A percentile compares a stretch with the other conserved stretches of the same genome.
These are phyloP conservation scores for Trichoderma aggressivum DNA, from an alignment of 2,329 filamentous ascomycete genomes.

Conservation along the genomic window DNA sequence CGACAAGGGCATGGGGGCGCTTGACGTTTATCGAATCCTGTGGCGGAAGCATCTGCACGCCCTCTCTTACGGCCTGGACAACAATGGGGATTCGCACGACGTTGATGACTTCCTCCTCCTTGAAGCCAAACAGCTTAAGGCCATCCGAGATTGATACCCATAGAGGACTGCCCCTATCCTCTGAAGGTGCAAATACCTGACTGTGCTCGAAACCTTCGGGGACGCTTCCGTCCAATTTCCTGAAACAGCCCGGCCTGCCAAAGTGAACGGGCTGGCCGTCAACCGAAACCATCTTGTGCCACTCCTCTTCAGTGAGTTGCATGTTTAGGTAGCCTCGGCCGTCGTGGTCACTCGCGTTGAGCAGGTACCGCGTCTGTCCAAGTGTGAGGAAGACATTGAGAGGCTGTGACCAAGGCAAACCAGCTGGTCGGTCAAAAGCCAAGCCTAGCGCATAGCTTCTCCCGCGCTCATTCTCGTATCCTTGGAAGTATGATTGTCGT, in stretches of 20 bases:
- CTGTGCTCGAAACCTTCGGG: constrained; percentile 31
- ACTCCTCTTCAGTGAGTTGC: constrained; percentile 37
- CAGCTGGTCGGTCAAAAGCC: constrained; percentile 33
- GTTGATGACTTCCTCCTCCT: constrained; percentile 35
- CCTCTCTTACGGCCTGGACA: constrained; percentile 34
- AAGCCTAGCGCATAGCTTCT: constrained; percentile 35
- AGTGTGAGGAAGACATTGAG: constrained; percentile 37
- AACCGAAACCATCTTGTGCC: constrained; percentile 33
- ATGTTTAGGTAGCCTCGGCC: constrained; percentile 36
- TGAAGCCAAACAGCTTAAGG: constrained; percentile 37
- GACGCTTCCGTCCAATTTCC: constrained; percentile 27
- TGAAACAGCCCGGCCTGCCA: constrained; percentile 32
- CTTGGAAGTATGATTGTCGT: constrained; percentile 32
- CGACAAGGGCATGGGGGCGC: constrained; percentile 33
- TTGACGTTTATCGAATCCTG: constrained; percentile 27
- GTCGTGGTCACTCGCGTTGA: constrained; percentile 36
- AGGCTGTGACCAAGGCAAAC: constrained; percentile 35
- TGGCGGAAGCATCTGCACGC: constrained; percentile 29
- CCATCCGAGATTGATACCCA: constrained; percentile 36
- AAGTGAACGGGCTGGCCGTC: constrained; percentile 35
- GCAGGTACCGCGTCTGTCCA: constrained; percentile 35
- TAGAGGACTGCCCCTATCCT: constrained; percentile 28
- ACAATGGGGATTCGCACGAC: constrained; percentile 37
- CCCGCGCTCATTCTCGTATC: constrained; percentile 35
- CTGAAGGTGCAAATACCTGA: constrained; percentile 34